Evolutionary conservation across 1,139 yeast species (phyloP).

Genomic region (Meyerozyma carpophila): DNA sequence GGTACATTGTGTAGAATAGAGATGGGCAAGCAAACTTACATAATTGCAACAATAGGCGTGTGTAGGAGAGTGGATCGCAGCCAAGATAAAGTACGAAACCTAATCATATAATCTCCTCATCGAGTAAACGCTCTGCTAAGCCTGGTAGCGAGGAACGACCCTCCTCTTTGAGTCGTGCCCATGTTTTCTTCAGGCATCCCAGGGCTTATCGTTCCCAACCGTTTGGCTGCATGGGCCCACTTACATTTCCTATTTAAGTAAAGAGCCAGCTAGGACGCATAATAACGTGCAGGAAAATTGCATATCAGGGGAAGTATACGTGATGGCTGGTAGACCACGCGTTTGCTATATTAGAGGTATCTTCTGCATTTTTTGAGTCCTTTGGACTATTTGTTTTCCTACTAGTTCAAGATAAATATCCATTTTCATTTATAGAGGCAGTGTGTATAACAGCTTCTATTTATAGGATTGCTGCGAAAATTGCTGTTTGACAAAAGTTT

Average conservation of each 20-base stretch:
- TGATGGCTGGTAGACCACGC: not conserved
- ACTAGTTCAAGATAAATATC: too few relatives aligned
- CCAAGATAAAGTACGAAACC: too few relatives aligned
- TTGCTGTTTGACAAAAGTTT: not conserved
- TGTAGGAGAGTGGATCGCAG: too few relatives aligned
- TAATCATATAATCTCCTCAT: too few relatives aligned
- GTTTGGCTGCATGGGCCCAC: not conserved
- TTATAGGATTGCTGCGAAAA: not conserved
- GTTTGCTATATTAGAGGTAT: not conserved
- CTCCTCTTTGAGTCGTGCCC: not conserved
- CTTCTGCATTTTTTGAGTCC: not conserved
- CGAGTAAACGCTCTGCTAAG: too few relatives aligned
- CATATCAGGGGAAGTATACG: not conserved
- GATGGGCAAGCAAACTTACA: too few relatives aligned
- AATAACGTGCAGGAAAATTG: not conserved
- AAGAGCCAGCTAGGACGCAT: constrained; percentile 1
- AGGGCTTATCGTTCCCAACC: too few relatives aligned
- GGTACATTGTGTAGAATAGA: not conserved
- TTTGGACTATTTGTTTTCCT: too few relatives aligned
- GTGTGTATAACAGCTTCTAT: not conserved
- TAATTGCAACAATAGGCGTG: too few relatives aligned
- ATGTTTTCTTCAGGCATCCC: too few relatives aligned
- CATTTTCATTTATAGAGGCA: too few relatives aligned
- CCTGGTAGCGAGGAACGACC: not conserved
- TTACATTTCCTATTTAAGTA: constrained; percentile 2